Percentiles rank a stretch among this genome's conserved stretches.
Conservation (phyloP, 2,329 filamentous ascomycete genomes). For the Aphanoascus verrucosus region DNA sequence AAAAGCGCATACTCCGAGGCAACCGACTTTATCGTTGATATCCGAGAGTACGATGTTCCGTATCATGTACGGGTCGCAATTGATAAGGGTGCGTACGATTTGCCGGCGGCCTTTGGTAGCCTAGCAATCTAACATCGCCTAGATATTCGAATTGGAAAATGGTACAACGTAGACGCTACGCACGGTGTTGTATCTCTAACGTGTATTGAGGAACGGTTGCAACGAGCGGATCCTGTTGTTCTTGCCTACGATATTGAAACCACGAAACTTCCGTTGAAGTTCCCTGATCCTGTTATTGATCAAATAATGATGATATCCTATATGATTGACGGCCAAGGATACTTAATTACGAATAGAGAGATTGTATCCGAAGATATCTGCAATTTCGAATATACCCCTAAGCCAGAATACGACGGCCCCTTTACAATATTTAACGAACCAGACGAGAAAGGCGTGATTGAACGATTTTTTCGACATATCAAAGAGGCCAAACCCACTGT, state of each 20-base stretch:
- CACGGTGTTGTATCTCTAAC: constrained; percentile 76
- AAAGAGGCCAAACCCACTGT: constrained; percentile 91
- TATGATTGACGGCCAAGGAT: constrained; percentile 98
- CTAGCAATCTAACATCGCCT: constrained; percentile 20
- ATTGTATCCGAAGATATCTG: constrained; percentile 95
- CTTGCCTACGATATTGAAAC: constrained; percentile 99
- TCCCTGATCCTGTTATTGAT: constrained; percentile 86
- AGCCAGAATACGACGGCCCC: constrained; percentile 84
- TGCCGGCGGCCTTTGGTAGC: background rate
- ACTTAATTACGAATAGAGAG: constrained; percentile 93
- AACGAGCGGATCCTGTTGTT: constrained; percentile 90
- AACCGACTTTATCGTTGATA: constrained; percentile 95
- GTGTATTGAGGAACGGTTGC: constrained; percentile 75
- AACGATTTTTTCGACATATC: constrained; percentile 89
- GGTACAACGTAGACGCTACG: constrained; percentile 92
- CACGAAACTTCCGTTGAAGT: constrained; percentile 88
- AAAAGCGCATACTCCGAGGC: constrained; percentile 71
- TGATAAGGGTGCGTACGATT: constrained; percentile 55
- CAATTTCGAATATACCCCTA: constrained; percentile 97
- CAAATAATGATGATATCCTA: constrained; percentile 99
- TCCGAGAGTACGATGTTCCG: constrained; percentile 97
- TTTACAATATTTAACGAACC: constrained; percentile 99
- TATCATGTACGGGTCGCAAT: constrained; percentile 99
- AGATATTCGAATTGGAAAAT: constrained; percentile 93
- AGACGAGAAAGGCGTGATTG: constrained; percentile 75